Percentiles rank a stretch among this genome's conserved stretches.
phyloP scores from a whole-genome alignment of 768 basidiomycete species.

The Phaffia tasmanica region DNA sequence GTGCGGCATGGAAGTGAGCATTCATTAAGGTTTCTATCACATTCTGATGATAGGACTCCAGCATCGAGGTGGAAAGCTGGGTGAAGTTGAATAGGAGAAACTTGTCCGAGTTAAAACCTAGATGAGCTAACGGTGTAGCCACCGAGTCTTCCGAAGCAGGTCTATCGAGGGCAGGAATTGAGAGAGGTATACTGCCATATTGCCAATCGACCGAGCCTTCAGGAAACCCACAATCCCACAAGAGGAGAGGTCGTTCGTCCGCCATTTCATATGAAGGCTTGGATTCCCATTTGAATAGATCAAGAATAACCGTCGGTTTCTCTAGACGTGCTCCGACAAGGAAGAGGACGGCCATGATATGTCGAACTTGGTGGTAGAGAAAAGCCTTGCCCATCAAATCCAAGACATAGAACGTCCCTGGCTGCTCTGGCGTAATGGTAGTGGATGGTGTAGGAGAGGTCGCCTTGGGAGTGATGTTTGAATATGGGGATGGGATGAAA shows the following conservation, averaged over 20 bases:
- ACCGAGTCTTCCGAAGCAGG: not conserved
- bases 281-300: constrained; percentile 52
- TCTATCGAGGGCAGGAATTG: constrained; percentile 17
- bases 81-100: constrained; percentile 19
- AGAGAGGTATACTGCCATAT: constrained; percentile 43
- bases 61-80: constrained; percentile 26
- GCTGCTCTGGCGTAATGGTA: not conserved
- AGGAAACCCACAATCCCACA: constrained; percentile 77
- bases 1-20: constrained; percentile 20
- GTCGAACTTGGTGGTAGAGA: constrained; percentile 89
- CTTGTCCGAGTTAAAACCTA: constrained; percentile 21
- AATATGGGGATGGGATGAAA: constrained; percentile 19
- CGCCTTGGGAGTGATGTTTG: constrained; percentile 13
- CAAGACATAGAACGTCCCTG: constrained; percentile 47
- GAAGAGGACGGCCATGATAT: constrained; percentile 84
- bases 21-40: constrained; percentile 40
- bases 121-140: not conserved
- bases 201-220: constrained; percentile 56
- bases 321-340: constrained; percentile 76
- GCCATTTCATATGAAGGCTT: constrained; percentile 94
- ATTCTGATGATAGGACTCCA: constrained; percentile 42
- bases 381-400: constrained; percentile 81
- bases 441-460: not conserved
- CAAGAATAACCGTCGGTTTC: constrained; percentile 53
- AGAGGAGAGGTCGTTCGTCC: constrained; percentile 73